Base-by-base conservation (phyloP, 1,139 yeast genomes). In the Nakaseomyces delphensis region DNA sequence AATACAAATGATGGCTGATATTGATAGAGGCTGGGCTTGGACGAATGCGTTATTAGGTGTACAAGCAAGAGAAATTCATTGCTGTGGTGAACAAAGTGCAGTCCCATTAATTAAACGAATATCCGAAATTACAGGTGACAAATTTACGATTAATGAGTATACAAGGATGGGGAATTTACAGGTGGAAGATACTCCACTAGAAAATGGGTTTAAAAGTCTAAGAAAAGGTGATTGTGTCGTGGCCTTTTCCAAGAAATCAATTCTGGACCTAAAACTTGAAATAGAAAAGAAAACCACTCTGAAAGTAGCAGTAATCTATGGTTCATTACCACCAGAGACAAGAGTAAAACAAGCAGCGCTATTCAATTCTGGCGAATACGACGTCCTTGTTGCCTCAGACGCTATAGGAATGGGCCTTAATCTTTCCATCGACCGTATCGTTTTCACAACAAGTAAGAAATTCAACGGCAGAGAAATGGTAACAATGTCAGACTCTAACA, bases 351-450 rank as follows among this genome's bases (percentile, higher is more conserved):
- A 91, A 56, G 96, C 97, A 0, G 64, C 69, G 27, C 69, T 76
- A 35, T 91, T 91, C 61, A 91, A 91, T 55, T 65, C 61, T 18
- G 93, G 93, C 3, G 73, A 74, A 37, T 82, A 78, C 49, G 93
- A 89, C 54, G 73, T 83, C 18, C 67, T 91, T 38, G 85, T 91
- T 3, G 97, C 98, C 0, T 84, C 96, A 0, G 98, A 91, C 66
- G 99, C 99, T 0, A 78, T 91, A 45, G 98, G 98, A 2, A 91
- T 91, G 97, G 99, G 99, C 0, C 70, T 91, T 42, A 91, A 91
- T 56, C 69, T 91, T 54, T 80, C 83, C 20, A 87, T 91, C 50
- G 77, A 79, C 47, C 67, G 98, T 45, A 75, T 91, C 13, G 74
- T 91, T 1, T 89, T 91, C 55, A 75, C 82, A 23, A 71, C 80